Base-by-base conservation (phyloP, 179 eudicot species). In the Silene vulgaris region DNA sequence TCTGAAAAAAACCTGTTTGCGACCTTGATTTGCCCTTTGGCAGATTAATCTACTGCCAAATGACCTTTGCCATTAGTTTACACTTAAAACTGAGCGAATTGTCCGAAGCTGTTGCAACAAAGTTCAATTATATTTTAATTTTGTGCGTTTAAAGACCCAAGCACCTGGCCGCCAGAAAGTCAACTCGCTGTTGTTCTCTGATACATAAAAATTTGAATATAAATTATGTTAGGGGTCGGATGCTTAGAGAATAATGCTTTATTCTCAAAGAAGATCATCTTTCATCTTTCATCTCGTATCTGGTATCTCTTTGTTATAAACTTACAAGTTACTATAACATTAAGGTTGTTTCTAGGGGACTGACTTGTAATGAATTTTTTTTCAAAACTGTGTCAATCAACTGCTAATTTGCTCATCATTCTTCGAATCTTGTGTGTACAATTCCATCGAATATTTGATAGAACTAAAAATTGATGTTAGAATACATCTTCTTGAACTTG, bases 21-120 rank as follows among this genome's bases (percentile, higher is more conserved):
- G 28, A 20, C 65, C 65, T 21, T 20, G 2, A 21, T 17, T 4
- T 1, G 9, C 12, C 29, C 9, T 21, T 60, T 17, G 63, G 63
- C 16, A 59, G 23, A 59, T 59, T 19, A 60, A 19, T 20, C 65
- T 60, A 8, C 63, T 20, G 30, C 14, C 29, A 61, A 61, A 20
- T 21, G 29, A 61, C 65, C 65, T 6, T 57, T 57, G 62, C 13
- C 59, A 52, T 14, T 52, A 52, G 5, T 52, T 8, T 20, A 16
- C 12, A 11, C 30, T 63, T 28, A 11, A 63, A 20, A 8, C 1
- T 61, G 67, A 63, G 67, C 67, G 14, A 63, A 16, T 4, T 17
- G 23, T 65, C 50, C 48, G n/a, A 66, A 16, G 23, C 71, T 30
- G 50, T 17, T 66, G 71, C 71, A 32, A 66, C 8, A 9, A 65